Conservation (phyloP, 1,284 basidiomycete genomes). For the Ceratobasidium papillatum region DNA sequence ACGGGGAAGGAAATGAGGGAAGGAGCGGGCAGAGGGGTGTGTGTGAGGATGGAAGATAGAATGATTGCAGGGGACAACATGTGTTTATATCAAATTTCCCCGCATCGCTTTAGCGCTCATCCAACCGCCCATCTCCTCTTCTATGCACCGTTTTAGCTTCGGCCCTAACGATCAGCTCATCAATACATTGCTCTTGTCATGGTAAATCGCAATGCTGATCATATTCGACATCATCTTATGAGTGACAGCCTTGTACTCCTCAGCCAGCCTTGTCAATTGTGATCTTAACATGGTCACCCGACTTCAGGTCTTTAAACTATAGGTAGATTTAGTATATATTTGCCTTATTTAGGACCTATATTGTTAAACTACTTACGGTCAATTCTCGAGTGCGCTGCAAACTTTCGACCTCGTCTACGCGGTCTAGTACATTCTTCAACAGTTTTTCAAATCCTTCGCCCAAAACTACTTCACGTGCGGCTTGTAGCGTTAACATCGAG, state of each 20-base stretch:
- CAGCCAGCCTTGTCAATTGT: conserved; percentile 67
- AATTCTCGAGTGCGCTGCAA: conserved; percentile 50
- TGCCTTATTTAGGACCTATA: too few relatives aligned
- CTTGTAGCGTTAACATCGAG: conserved; percentile 75
- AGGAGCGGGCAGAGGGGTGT: neutral
- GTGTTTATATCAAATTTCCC: neutral
- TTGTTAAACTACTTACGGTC: conserved; percentile 71
- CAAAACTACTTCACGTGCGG: conserved; percentile 71
- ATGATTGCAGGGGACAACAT: neutral
- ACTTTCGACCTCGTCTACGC: conserved; percentile 67
- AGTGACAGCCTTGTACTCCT: conserved; percentile 6
- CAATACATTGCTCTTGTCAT: neutral
- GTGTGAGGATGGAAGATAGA: neutral
- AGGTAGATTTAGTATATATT: conserved; percentile 1
- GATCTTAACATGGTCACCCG: conserved; percentile 66
- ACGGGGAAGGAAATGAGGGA: neutral
- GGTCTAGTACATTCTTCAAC: conserved; percentile 71
- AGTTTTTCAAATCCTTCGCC: conserved; percentile 77
- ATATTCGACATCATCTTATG: too few relatives aligned
- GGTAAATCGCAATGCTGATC: neutral
- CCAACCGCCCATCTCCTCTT: neutral
- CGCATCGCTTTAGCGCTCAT: neutral
- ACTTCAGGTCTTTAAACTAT: conserved; percentile 72
- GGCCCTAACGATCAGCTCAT: too few relatives aligned
- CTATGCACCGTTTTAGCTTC: too few relatives aligned